Conservation (phyloP, 495 filamentous ascomycete genomes). For the Penicillium pancosmium region DNA sequence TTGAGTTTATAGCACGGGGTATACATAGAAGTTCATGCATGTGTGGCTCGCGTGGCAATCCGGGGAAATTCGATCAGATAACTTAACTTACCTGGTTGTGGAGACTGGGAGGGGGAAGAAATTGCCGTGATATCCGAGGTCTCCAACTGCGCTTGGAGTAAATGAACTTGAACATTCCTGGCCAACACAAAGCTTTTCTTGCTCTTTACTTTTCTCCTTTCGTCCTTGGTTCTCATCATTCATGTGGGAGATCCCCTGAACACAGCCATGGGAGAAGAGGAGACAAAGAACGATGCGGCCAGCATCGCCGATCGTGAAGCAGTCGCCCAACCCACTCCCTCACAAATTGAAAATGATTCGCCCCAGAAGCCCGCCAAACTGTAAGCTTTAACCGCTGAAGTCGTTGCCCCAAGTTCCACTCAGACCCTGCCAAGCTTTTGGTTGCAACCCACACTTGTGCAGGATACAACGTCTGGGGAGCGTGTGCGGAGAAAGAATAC, state of each 20-base stretch:
- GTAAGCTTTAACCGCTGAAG: slow-evolving; percentile 3
- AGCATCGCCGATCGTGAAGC: not conserved
- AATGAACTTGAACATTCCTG: not conserved
- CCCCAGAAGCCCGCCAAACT: slow-evolving; percentile 14
- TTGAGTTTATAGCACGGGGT: not conserved
- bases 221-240: not conserved
- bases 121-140: not conserved
- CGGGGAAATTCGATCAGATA: slow-evolving; percentile 10
- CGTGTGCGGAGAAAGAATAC: not conserved
- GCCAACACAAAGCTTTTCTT: not conserved
- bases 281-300: not conserved
- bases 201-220: not conserved
- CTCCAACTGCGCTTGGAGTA: not conserved
- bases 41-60: not conserved
- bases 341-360: slow-evolving; percentile 16
- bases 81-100: not conserved
- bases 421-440: slow-evolving; percentile 1
- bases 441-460: not conserved
- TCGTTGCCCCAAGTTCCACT: not conserved
- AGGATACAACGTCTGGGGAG: not conserved
- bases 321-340: slow-evolving; percentile 1
- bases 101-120: not conserved
- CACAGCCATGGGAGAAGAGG: slow-evolving; percentile 4
- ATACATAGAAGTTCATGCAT: not conserved
- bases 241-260: not conserved